phyloP scores from a whole-genome alignment of 495 filamentous ascomycete species.

The Pyrenula massariospora region DNA sequence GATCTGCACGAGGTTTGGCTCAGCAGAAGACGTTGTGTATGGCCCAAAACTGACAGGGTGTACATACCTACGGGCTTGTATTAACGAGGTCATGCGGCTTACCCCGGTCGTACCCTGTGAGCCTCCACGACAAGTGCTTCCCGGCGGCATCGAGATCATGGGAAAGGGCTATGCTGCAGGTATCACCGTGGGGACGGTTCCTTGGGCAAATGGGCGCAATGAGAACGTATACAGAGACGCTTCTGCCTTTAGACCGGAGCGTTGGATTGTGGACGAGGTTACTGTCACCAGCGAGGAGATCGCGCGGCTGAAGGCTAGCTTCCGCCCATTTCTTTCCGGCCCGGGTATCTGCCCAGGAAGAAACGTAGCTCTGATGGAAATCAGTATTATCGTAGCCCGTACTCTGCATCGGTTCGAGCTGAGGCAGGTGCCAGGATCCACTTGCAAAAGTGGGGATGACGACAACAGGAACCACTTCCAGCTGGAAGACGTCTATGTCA shows the following conservation, averaged over 20 bases:
- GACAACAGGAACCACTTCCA: too few relatives aligned
- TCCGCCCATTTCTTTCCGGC: conserved; percentile 46
- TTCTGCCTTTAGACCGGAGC: conserved; percentile 23
- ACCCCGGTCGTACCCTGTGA: conserved; percentile 51
- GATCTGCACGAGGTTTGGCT: conserved; percentile 40
- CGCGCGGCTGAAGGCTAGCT: conserved; percentile 29
- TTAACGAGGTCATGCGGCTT: conserved; percentile 64
- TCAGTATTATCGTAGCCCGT: too few relatives aligned
- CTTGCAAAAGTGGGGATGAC: too few relatives aligned
- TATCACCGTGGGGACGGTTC: conserved; percentile 22
- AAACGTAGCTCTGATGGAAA: too few relatives aligned
- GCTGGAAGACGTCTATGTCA: too few relatives aligned
- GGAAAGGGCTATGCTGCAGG: conserved; percentile 24
- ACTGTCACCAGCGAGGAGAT: conserved; percentile 21
- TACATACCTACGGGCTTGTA: conserved; percentile 42
- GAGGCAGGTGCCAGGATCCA: not conserved
- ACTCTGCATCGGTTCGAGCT: too few relatives aligned
- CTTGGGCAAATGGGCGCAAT: conserved; percentile 34
- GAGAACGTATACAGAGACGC: conserved; percentile 25
- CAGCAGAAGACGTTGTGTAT: conserved; percentile 40
- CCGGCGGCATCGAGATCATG: conserved; percentile 47
- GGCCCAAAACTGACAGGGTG: conserved; percentile 31
- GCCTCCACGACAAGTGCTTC: conserved; percentile 51
- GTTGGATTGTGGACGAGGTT: conserved; percentile 15
- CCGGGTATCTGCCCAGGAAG: conserved; percentile 46